Evolutionary conservation across 371 early-diverging fungal genomes (phyloP).

Genomic region (Mucor lusitanicus): DNA sequence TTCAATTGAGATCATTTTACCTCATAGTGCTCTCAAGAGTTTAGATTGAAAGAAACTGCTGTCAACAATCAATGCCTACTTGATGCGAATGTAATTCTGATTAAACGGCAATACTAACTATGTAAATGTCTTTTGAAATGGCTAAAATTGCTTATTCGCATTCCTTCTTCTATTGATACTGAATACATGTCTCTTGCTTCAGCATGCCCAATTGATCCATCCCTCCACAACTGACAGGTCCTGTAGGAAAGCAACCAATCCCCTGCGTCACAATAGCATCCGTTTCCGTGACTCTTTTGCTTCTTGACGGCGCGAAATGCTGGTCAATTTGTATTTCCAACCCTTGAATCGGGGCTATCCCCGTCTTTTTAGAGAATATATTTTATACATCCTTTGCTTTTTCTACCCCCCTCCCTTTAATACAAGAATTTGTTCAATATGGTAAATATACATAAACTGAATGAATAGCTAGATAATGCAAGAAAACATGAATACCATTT

Average conservation of each 20-base stretch:
- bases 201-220: too few relatives aligned
- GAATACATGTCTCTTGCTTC: too few relatives aligned
- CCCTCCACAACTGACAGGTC: not conserved
- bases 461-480: not conserved
- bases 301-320: not conserved
- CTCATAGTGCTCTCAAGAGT: too few relatives aligned
- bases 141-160: too few relatives aligned
- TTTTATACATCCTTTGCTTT: not conserved
- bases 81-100: too few relatives aligned
- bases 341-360: conserved; percentile 8
- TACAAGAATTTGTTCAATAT: conserved; percentile 1
- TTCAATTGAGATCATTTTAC: too few relatives aligned
- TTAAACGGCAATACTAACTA: too few relatives aligned
- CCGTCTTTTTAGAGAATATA: not conserved
- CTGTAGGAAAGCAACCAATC: not conserved
- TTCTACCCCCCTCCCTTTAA: conserved; percentile 3
- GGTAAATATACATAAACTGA: not conserved
- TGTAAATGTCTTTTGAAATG: too few relatives aligned
- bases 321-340: conserved; percentile 4
- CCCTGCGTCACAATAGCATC: not conserved
- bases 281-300: not conserved
- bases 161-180: too few relatives aligned
- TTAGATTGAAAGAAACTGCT: too few relatives aligned
- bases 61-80: too few relatives aligned
- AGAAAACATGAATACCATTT: not conserved